Percentiles rank a stretch among this genome's conserved stretches.
These are phyloP conservation scores for Neofusicoccum cordaticola DNA, from an alignment of 2,329 filamentous ascomycete genomes.

Conservation along the genomic window DNA sequence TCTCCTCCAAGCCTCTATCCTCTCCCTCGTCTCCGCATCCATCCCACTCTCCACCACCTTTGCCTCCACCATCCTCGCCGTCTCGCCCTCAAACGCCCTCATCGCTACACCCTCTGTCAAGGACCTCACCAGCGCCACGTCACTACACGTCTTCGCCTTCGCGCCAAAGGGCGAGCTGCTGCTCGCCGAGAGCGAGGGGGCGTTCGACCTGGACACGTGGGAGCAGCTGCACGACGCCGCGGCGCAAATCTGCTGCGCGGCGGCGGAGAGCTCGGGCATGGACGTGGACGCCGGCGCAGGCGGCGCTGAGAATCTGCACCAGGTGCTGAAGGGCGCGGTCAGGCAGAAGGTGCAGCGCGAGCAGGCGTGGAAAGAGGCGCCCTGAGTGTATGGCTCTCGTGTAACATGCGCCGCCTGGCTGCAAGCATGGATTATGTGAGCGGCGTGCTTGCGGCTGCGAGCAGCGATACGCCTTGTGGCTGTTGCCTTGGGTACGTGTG, in stretches of 20 bases:
- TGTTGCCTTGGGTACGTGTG: background rate
- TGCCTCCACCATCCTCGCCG: conserved; percentile 62
- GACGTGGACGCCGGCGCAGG: conserved; percentile 33
- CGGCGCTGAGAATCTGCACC: conserved; percentile 29
- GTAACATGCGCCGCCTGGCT: background rate
- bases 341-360: conserved; percentile 39
- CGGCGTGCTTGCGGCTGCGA: background rate
- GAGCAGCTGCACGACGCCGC: conserved; percentile 65
- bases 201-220: conserved; percentile 75
- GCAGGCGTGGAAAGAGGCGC: conserved; percentile 40
- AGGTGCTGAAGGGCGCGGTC: conserved; percentile 42
- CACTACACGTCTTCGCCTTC: conserved; percentile 81
- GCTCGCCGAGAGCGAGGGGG: conserved; percentile 76
- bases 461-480: background rate
- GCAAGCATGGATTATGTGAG: background rate
- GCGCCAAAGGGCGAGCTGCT: conserved; percentile 69
- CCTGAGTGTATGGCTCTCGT: conserved; percentile 4
- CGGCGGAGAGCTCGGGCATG: conserved; percentile 34
- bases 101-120: conserved; percentile 56
- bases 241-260: conserved; percentile 60
- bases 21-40: conserved; percentile 75
- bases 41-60: conserved; percentile 74
- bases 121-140: conserved; percentile 62
- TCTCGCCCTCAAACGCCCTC: conserved; percentile 42
- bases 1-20: conserved; percentile 77